Evolutionary conservation across 768 basidiomycete species (phyloP).

Genomic region (Russula emetica): DNA sequence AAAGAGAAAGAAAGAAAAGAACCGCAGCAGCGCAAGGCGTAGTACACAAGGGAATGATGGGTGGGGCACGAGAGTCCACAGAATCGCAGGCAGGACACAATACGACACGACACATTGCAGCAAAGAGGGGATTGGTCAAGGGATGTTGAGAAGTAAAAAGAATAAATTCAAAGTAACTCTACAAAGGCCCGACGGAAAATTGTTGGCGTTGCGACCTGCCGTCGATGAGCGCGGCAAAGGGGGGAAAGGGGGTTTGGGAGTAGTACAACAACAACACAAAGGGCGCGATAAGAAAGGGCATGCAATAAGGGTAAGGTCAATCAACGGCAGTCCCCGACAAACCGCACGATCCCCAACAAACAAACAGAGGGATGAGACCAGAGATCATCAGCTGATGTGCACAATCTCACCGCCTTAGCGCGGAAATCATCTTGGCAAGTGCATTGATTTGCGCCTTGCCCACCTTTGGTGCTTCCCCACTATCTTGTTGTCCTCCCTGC

Average conservation of each 20-base stretch:
- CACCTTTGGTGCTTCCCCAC: constrained; percentile 63
- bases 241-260: not conserved
- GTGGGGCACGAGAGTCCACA: not conserved
- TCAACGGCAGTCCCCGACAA: too few species aligned
- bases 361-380: too few species aligned
- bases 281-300: not conserved
- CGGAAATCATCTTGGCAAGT: constrained; percentile 88
- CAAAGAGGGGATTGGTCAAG: not conserved
- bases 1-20: not conserved
- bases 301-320: not conserved
- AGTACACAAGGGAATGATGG: not conserved
- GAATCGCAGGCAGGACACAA: not conserved
- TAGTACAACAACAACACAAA: not conserved
- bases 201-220: not conserved
- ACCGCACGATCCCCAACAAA: too few species aligned
- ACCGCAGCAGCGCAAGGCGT: not conserved
- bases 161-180: constrained; percentile 2
- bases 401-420: constrained; percentile 56
- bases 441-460: constrained; percentile 88
- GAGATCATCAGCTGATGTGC: constrained; percentile 2
- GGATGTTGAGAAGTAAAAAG: not conserved
- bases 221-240: not conserved
- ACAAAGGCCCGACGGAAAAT: not conserved
- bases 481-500: constrained; percentile 32
- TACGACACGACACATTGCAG: not conserved